These are phyloP conservation scores for Trichoderma sp. DNA, from an alignment of 2,329 filamentous ascomycete species.

Conservation along the genomic window DNA sequence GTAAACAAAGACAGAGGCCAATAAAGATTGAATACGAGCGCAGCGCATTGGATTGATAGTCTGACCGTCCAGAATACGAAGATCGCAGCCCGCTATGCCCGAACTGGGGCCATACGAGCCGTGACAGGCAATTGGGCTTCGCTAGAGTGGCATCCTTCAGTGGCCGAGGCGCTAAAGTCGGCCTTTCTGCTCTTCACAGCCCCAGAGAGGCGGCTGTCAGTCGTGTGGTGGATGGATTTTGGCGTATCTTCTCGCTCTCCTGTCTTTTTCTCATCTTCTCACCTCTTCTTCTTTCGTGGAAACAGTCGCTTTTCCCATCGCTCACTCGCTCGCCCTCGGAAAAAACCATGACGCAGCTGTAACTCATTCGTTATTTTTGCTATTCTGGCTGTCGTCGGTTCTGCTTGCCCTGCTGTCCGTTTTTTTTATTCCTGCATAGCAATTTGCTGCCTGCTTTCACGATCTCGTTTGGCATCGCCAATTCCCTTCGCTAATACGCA, in stretches of 20 bases:
- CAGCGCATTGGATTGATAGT: not conserved
- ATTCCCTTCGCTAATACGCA: constrained; percentile 8
- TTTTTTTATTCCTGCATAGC: not conserved
- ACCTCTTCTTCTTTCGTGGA: not conserved
- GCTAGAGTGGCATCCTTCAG: not conserved
- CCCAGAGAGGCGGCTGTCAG: not conserved
- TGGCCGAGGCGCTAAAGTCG: constrained; percentile 12
- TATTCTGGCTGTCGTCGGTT: constrained; percentile 17
- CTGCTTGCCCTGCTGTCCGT: not conserved
- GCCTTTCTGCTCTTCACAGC: constrained; percentile 8
- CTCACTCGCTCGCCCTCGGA: constrained; percentile 1
- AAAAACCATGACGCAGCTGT: constrained; percentile 19
- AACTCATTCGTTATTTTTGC: constrained; percentile 16
- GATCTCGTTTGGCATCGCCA: not conserved
- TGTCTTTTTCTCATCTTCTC: not conserved
- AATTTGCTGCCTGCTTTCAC: not conserved
- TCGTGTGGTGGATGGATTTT: not conserved
- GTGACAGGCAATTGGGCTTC: constrained; percentile 14
- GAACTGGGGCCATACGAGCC: constrained; percentile 16
- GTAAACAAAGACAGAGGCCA: not conserved
- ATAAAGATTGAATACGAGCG: not conserved
- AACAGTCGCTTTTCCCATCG: not conserved
- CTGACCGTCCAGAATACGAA: constrained; percentile 21
- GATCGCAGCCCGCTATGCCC: constrained; percentile 16
- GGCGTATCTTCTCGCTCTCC: not conserved